These are phyloP conservation scores for Curvularia lunata DNA, from an alignment of 2,329 filamentous ascomycete species.

Conservation along the genomic window DNA sequence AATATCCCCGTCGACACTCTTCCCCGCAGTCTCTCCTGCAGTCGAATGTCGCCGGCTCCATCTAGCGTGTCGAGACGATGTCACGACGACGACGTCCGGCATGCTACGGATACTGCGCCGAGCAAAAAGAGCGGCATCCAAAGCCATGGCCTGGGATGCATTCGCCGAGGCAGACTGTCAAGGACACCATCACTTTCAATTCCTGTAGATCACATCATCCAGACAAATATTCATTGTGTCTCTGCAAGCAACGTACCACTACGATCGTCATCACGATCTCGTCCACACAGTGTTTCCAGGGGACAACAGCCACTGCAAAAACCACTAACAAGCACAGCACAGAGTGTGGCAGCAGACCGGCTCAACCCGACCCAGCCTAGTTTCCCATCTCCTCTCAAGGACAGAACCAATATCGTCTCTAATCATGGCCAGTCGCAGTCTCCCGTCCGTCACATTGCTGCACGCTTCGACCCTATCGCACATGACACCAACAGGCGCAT, in stretches of 20 bases:
- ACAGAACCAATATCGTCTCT: slow-evolving; percentile 49
- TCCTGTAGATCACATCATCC: slow-evolving; percentile 46
- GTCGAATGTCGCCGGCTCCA: slow-evolving; percentile 39
- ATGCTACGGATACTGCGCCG: slow-evolving; percentile 38
- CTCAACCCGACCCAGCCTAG: slow-evolving; percentile 17
- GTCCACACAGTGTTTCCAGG: slow-evolving; percentile 34
- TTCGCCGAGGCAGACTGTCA: slow-evolving; percentile 33
- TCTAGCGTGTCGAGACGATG: slow-evolving; percentile 41
- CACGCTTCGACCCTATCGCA: slow-evolving; percentile 51
- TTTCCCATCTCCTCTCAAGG: slow-evolving; percentile 35
- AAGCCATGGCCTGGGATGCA: slow-evolving; percentile 37
- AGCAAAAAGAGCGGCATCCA: slow-evolving; percentile 38
- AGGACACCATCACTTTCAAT: slow-evolving; percentile 44
- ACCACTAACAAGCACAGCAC: slow-evolving; percentile 24
- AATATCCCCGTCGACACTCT: slow-evolving; percentile 34
- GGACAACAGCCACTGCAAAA: slow-evolving; percentile 25
- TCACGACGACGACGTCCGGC: slow-evolving; percentile 39
- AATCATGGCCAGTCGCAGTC: slow-evolving; percentile 56
- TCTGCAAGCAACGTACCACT: slow-evolving; percentile 54
- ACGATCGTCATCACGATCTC: slow-evolving; percentile 53
- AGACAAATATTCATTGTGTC: slow-evolving; percentile 55
- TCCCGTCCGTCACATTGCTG: slow-evolving; percentile 55
- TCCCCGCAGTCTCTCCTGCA: slow-evolving; percentile 30
- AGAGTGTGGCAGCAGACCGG: slow-evolving; percentile 23
- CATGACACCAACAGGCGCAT: slow-evolving; percentile 53